phyloP scores from a whole-genome alignment of 116 monocot species.

The Trichopus zeylanicus region DNA sequence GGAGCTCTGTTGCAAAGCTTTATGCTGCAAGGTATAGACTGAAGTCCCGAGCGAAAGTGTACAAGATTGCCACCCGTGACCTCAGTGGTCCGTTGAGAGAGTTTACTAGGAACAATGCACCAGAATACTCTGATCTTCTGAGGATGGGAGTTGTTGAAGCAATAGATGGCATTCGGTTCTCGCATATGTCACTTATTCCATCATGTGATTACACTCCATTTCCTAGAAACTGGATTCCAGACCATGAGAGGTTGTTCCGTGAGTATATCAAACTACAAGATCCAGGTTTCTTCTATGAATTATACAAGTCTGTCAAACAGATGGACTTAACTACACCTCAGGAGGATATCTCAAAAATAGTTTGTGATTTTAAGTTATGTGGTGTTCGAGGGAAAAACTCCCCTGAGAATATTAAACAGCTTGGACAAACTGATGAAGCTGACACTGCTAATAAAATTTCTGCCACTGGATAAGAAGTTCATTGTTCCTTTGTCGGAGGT shows the following conservation, averaged over 20 bases:
- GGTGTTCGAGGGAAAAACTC: constrained; percentile 24
- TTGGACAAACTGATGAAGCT: not conserved
- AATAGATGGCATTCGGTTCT: constrained; percentile 80
- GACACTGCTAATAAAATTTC: not conserved
- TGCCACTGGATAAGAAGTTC: not conserved
- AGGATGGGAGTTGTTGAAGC: constrained; percentile 82
- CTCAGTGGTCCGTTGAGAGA: constrained; percentile 56
- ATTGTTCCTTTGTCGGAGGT: not conserved
- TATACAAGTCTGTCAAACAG: constrained; percentile 38
- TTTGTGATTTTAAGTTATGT: constrained; percentile 57
- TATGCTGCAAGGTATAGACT: constrained; percentile 78
- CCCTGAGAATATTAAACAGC: not conserved
- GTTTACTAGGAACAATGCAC: constrained; percentile 41
- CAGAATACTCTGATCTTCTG: constrained; percentile 73
- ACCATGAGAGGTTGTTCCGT: constrained; percentile 40
- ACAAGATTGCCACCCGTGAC: constrained; percentile 59
- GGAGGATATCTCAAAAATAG: constrained; percentile 49
- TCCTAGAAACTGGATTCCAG: constrained; percentile 66
- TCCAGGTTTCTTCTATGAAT: constrained; percentile 51
- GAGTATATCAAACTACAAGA: constrained; percentile 64
- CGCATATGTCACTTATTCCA: constrained; percentile 65
- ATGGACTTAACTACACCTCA: constrained; percentile 44
- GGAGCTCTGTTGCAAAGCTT: constrained; percentile 74
- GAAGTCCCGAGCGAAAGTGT: constrained; percentile 84
- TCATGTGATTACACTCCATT: constrained; percentile 78